Conservation (phyloP, 352 stramenopile genomes). For the Pythium dissotocum region DNA sequence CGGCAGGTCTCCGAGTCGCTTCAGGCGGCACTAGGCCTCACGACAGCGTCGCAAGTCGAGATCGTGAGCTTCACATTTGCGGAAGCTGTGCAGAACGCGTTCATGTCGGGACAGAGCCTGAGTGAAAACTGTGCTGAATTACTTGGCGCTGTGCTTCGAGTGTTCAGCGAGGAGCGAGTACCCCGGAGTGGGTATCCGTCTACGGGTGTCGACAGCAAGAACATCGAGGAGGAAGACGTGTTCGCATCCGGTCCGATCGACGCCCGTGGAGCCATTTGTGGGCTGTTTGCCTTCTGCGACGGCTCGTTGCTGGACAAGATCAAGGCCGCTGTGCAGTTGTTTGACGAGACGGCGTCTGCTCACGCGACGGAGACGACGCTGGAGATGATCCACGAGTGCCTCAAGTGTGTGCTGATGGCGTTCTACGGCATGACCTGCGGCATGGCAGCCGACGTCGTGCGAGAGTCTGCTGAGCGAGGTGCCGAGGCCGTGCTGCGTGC, state of each 20-base stretch:
- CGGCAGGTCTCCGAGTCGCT: constrained; percentile 31
- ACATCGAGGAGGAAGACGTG: constrained; percentile 44
- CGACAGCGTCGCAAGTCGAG: constrained; percentile 24
- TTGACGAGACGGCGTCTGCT: constrained; percentile 31
- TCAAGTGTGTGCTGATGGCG: constrained; percentile 80
- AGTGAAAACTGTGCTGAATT: constrained; percentile 68
- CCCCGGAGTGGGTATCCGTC: constrained; percentile 24
- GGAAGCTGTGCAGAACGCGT: constrained; percentile 51
- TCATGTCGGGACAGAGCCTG: constrained; percentile 23
- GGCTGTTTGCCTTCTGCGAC: constrained; percentile 66
- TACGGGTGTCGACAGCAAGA: constrained; percentile 11
- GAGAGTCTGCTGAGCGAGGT: constrained; percentile 68
- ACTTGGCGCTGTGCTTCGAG: constrained; percentile 57
- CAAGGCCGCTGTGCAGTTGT: constrained; percentile 24
- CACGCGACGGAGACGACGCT: constrained; percentile 45
- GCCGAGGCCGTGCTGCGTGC: constrained; percentile 67
- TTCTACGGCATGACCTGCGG: constrained; percentile 87
- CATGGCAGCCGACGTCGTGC: constrained; percentile 65
- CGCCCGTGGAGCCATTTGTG: constrained; percentile 53
- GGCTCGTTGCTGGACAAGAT: constrained; percentile 49
- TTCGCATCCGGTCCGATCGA: constrained; percentile 57
- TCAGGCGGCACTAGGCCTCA: constrained; percentile 35
- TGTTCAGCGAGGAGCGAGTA: constrained; percentile 59
- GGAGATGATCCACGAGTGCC: constrained; percentile 58
- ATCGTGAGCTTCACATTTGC: constrained; percentile 54